Percentiles rank a stretch among this genome's conserved stretches.
phyloP scores from a whole-genome alignment of 2,329 filamentous ascomycete genomes.

The Penicillium sp. region DNA sequence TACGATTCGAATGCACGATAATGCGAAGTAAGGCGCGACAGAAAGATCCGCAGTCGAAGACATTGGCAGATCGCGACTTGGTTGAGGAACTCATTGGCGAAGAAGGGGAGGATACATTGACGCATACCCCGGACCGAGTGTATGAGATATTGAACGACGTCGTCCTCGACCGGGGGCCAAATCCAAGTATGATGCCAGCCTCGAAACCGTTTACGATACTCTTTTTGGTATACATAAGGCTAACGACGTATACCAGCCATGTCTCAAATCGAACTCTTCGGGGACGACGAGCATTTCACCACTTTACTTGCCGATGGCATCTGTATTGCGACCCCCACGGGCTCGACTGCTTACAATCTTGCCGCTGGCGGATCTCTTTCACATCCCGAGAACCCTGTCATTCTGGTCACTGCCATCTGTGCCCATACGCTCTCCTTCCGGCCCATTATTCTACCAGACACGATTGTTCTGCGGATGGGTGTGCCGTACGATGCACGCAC shows the following conservation, averaged over 20 bases:
- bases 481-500: constrained; percentile 93
- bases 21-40: constrained; percentile 64
- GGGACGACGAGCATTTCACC: constrained; percentile 93
- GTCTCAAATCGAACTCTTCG: constrained; percentile 89
- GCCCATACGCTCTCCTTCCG: constrained; percentile 93
- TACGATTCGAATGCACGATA: constrained; percentile 90
- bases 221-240: not conserved
- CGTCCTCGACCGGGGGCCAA: constrained; percentile 92
- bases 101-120: constrained; percentile 78
- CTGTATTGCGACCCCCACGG: constrained; percentile 91
- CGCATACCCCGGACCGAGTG: constrained; percentile 79
- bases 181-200: constrained; percentile 69
- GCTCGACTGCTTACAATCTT: constrained; percentile 92
- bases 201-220: no score
- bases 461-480: constrained; percentile 86
- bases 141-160: constrained; percentile 95
- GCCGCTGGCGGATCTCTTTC: constrained; percentile 93
- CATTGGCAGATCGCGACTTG: constrained; percentile 61
- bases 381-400: constrained; percentile 94
- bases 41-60: constrained; percentile 22
- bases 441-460: constrained; percentile 95
- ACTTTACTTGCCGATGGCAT: constrained; percentile 91
- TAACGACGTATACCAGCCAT: constrained; percentile 61
- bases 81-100: constrained; percentile 89
- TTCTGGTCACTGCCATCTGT: constrained; percentile 90